These are phyloP conservation scores for Brassica balearica DNA, from an alignment of 441 rosid species.

Conservation along the genomic window DNA sequence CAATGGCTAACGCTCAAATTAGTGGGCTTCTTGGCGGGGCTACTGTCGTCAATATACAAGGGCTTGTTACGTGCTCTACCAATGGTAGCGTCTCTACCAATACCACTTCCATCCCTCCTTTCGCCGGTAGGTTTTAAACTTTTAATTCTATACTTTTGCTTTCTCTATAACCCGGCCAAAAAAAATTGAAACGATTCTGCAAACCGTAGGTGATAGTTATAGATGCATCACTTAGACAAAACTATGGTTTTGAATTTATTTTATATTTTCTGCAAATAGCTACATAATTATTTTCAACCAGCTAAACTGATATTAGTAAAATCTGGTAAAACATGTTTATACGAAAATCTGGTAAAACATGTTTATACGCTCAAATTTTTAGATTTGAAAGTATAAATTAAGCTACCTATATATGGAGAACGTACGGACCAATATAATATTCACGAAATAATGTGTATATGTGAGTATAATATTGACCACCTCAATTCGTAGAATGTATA, in stretches of 20 bases:
- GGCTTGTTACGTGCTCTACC: not conserved
- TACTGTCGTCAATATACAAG: not conserved
- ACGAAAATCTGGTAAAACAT: too few relatives aligned
- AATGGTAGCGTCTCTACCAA: not conserved
- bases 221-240: too few relatives aligned
- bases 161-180: not conserved
- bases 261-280: too few relatives aligned
- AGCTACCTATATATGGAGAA: too few relatives aligned
- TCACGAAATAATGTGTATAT: too few relatives aligned
- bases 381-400: not conserved
- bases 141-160: not conserved
- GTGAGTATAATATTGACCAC: too few relatives aligned
- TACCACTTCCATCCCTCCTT: not conserved
- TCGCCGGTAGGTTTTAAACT: not conserved
- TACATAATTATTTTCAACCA: not conserved
- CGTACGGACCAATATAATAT: too few relatives aligned
- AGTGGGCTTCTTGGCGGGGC: not conserved
- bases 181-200: not conserved
- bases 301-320: not conserved
- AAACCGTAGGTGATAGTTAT: not conserved
- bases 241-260: too few relatives aligned
- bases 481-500: too few relatives aligned
- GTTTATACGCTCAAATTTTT: not conserved
- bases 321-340: not conserved
- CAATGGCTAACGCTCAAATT: conserved; percentile 8